Evolutionary conservation across 2,329 filamentous ascomycete genomes (phyloP), one percentile per base, ranked within the genome.

Genomic region (Aspergillus sp.): DNA sequence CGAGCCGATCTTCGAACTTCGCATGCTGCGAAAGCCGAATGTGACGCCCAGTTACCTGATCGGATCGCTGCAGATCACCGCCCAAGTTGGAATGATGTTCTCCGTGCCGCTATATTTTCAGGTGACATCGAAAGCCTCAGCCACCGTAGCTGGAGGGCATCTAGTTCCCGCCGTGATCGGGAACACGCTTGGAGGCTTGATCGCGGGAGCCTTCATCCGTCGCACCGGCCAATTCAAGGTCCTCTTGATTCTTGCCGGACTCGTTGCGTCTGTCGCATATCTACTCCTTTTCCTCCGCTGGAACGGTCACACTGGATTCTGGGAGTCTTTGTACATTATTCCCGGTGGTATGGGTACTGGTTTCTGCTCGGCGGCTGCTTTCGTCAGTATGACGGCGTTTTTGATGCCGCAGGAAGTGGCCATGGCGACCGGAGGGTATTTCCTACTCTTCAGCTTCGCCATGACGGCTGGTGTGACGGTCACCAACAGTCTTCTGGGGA

Each of bases 51-150:
- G 71, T 49, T 75, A 74, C 36, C 27, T 71, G 0, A 82, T 87
- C 39, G 78, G 80, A 21, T 75, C 77, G 2, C 74, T 84, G 0
- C 87, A 89, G 62, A 75, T 78, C 0, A 80, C 81, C 1, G 84
- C 86, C 0, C 89, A 91, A 66, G 72, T 86, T 8, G 83, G 81
- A 74, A 79, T 87, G 69, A 87, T 90, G 84, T 88, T 86, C 57
- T 82, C 83, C 0, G 82, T 90, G 0, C 89, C 89, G 0, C 73
- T 91, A 0, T 91, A 91, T 73, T 91, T 91, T 64, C 86, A 89
- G 59, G 83, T 88, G 1, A 88, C 87, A 0, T 76, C 82, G 5
- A 76, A 80, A 0, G 82, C 81, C 2, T 86, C 84, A 0, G 86
- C 83, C 48, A 86, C 87, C 0, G 75, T 78, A 1, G 86, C 88